phyloP scores from a whole-genome alignment of 768 basidiomycete genomes.

The Boletales sp. region DNA sequence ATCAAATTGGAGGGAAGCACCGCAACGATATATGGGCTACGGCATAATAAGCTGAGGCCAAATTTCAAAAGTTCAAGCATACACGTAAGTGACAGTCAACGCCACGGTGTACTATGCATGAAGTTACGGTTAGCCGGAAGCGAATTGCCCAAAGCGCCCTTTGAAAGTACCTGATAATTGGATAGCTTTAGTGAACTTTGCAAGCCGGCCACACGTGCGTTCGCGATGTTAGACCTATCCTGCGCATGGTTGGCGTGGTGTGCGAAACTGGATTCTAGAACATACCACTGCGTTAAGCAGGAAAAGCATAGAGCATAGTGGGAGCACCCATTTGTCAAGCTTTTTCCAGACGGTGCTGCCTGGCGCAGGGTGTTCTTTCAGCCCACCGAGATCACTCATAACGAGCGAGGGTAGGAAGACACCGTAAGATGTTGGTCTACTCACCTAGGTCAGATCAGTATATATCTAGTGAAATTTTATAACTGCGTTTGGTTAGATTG shows the following conservation, averaged over 20 bases:
- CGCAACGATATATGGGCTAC: slow-evolving; percentile 47
- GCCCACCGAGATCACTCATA: slow-evolving; percentile 1
- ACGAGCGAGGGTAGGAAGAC: background rate
- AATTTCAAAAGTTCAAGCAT: background rate
- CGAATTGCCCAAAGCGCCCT: background rate
- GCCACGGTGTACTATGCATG: slow-evolving; percentile 32
- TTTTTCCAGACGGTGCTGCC: slow-evolving; percentile 46
- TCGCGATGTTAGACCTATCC: slow-evolving; percentile 49
- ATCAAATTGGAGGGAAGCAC: slow-evolving; percentile 60
- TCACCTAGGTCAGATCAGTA: too few species aligned
- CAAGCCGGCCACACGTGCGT: slow-evolving; percentile 59
- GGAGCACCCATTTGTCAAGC: slow-evolving; percentile 45
- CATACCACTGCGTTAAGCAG: slow-evolving; percentile 51
- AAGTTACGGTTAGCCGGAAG: background rate
- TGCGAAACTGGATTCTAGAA: background rate
- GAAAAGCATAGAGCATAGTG: slow-evolving; percentile 49
- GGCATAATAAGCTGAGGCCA: background rate
- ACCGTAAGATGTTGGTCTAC: too few species aligned
- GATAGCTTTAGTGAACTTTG: slow-evolving; percentile 44
- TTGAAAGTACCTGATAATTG: slow-evolving; percentile 22
- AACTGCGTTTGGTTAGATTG: too few species aligned
- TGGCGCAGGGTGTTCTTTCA: slow-evolving; percentile 14
- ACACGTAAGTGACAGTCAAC: slow-evolving; percentile 29
- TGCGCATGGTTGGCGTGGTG: background rate
- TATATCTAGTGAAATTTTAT: too few species aligned